Percentiles rank a stretch among this genome's conserved stretches.
Conservation (phyloP, 768 basidiomycete genomes). For the Rhizopogon rudus region DNA sequence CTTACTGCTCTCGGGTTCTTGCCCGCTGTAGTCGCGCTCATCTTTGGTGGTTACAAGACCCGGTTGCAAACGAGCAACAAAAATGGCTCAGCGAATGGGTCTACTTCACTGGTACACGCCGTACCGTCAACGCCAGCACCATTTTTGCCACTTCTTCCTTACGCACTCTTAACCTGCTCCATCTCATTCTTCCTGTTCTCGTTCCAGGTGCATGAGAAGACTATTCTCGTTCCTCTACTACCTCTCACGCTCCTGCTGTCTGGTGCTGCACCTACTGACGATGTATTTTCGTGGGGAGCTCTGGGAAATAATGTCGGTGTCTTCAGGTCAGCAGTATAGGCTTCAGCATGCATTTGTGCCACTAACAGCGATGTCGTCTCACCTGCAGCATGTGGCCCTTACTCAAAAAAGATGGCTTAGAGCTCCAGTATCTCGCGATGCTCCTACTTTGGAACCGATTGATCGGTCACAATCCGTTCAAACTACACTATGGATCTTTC, state of each 20-base stretch:
- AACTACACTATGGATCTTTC: conserved; percentile 37
- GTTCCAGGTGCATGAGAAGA: conserved; percentile 96
- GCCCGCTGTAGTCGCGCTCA: conserved; percentile 47
- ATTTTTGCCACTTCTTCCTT: conserved; percentile 68
- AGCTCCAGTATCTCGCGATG: conserved; percentile 65
- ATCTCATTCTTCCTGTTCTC: conserved; percentile 96
- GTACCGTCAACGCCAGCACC: conserved; percentile 33
- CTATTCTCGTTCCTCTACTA: conserved; percentile 79
- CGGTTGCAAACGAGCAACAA: conserved; percentile 6
- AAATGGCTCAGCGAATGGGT: not conserved
- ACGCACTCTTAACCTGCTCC: conserved; percentile 73
- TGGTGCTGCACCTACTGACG: conserved; percentile 26
- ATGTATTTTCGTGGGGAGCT: conserved; percentile 25
- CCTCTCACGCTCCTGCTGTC: conserved; percentile 78
- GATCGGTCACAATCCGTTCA: conserved; percentile 72
- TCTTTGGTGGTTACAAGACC: conserved; percentile 33
- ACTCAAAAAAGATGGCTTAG: conserved; percentile 72
- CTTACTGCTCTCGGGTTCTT: conserved; percentile 71
- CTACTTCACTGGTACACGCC: not conserved
- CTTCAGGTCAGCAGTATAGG: conserved; percentile 62
- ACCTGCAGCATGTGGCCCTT: conserved; percentile 84
- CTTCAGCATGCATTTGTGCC: not conserved
- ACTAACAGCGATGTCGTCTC: not conserved
- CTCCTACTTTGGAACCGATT: conserved; percentile 77
- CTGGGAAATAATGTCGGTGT: conserved; percentile 75